Evolutionary conservation across 495 filamentous ascomycete genomes (phyloP), one percentile per base, ranked within the genome.

Genomic region (Glonium stellatum): DNA sequence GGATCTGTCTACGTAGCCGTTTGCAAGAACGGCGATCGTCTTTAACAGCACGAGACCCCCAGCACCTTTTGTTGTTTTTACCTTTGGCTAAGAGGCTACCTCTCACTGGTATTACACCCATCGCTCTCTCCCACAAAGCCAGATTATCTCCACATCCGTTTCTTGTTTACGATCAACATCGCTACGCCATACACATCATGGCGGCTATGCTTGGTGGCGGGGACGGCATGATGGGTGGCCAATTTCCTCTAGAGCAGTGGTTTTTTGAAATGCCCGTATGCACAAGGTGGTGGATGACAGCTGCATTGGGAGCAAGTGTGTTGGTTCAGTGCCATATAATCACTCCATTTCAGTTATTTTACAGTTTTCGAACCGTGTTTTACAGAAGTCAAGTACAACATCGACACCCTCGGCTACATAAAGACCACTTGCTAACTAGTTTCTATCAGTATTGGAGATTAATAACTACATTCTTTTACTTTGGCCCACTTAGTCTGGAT

Each of bases 191-290:
- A 18, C 19, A 21, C 15, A 72, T 18, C 67, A 90, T 90, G 86
- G 86, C 87, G 61, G 82, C 83, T 61, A 82, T 87, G 74, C 78
- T 85, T 56, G 82, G 78, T 61, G 83, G 79, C 59, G 73, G 62
- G 42, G 75, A 66, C n/a, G 72, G 68, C 49, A 86, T 76, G 71
- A 73, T 78, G 49, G 82, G 80, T 59, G 83, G 80, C 59, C 85
- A 87, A 60, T 88, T 93, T 66, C 92, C 90, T 23, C 80, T 97
- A 8, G 92, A 96, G 74, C 87, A 91, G 69, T 97, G 93, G 92
- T 96, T 96, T 76, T 96, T 86, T 74, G 92, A 97, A 74, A 96
- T 97, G 87, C 93, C 95, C 1, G 84, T 92, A 22, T 93, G 92
- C 68, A 97, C 95, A 25, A 77, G 93, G 50, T 92, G 87, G 83